Evolutionary conservation across 306 rosid species (phyloP), one percentile per base, ranked within the genome.

Genomic region (Cicer chorassanicum): DNA sequence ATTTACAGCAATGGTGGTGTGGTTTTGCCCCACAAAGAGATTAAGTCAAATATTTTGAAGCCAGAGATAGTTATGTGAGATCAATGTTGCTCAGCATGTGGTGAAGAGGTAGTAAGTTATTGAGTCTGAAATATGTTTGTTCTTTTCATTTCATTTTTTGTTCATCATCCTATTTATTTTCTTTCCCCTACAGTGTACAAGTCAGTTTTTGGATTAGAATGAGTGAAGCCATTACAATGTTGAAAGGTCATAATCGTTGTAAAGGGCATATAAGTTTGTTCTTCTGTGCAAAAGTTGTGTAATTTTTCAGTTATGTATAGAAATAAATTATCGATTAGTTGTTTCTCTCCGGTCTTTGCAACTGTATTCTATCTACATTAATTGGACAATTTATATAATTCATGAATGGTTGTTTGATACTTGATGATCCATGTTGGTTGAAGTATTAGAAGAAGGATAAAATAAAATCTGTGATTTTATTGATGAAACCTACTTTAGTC

Each of bases 1-100:
- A 79, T 93, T 77, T 93, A 93, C 86, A 93, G 93, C 78, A 93
- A 93, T 21, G 98, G 98, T 15, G 98, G 98, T 8, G 98, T 93
- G 68, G 96, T 93, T 60, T 83, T 93, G 88, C 98, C 98, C n/a
- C 98, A 93, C 93, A 93, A 93, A 72, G 97, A 93, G 87, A 91
- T 93, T 84, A 93, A 93, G 80, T 63, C 98, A 5, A 93, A 87
- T 84, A 93, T 93, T 83, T 85, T 93, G 89, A 93, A 93, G 88
- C 98, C 98, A 3, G 98, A 93, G 83, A 93, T 93, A 62, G 98
- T 93, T 44, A 93, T 93, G 98, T 93, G 78, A 91, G 68, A 76
- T 64, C 72, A 12, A 38, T 65, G 71, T 18, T 51, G 40, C 67
- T 79, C 64, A n/a, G 75, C 44, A 43, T 72, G 68, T 70, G 78